Evolutionary conservation across 352 stramenopile genomes (phyloP).

Genomic region (Pythium brachiatum): DNA sequence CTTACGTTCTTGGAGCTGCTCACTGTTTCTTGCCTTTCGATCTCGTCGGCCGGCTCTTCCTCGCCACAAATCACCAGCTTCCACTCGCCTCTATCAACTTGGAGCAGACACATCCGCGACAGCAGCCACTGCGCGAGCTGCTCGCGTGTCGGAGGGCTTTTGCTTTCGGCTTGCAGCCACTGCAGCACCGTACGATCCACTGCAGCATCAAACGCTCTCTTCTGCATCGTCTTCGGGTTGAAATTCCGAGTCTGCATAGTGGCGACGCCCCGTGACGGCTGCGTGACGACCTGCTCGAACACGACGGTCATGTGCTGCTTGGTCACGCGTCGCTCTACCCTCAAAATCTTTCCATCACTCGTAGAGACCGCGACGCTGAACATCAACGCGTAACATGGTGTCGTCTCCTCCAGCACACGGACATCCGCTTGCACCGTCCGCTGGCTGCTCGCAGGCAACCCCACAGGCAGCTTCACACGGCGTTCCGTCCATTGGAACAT

Average conservation of each 20-base stretch:
- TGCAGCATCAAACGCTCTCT: conserved; percentile 17
- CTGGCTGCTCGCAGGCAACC: conserved; percentile 15
- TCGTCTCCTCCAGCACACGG: conserved; percentile 33
- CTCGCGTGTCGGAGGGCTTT: conserved; percentile 35
- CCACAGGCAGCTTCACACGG: conserved; percentile 15
- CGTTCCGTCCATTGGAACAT: conserved; percentile 3
- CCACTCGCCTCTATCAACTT: conserved; percentile 1
- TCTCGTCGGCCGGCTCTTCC: not conserved
- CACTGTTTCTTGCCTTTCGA: not conserved
- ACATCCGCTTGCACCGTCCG: conserved; percentile 20
- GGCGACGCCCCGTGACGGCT: not conserved
- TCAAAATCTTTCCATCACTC: not conserved
- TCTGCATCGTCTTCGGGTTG: not conserved
- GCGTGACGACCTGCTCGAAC: conserved; percentile 38
- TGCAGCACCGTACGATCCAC: conserved; percentile 42
- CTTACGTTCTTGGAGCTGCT: no score
- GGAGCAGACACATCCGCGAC: conserved; percentile 38
- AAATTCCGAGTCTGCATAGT: conserved; percentile 5
- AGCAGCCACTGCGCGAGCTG: conserved; percentile 61
- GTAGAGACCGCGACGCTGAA: conserved; percentile 27
- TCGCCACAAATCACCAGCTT: not conserved
- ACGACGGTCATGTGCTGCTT: conserved; percentile 45
- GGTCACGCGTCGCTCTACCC: conserved; percentile 30
- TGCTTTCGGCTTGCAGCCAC: conserved; percentile 27
- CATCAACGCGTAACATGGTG: conserved; percentile 42